Conservation (phyloP, 192 early-diverging fungal genomes). For the Linnemannia hyalina region DNA sequence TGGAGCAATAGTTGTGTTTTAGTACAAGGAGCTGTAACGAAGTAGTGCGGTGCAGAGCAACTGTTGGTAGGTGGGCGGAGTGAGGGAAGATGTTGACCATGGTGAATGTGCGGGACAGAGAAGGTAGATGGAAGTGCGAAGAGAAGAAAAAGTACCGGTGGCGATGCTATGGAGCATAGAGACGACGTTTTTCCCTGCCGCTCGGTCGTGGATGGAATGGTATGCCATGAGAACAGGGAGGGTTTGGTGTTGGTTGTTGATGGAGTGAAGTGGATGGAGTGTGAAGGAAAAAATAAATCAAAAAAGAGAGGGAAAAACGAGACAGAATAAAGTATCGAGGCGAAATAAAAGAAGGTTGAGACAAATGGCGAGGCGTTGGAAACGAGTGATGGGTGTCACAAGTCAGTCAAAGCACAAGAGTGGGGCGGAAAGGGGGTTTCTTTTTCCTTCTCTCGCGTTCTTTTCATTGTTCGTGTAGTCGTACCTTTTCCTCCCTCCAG, state of each 20-base stretch:
- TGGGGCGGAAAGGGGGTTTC: neutral
- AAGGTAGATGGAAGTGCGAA: neutral
- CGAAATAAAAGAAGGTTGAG: neutral
- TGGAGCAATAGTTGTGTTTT: no score
- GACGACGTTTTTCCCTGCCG: slow-evolving; percentile 25
- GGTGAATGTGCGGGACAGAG: neutral
- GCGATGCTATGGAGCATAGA: slow-evolving; percentile 29
- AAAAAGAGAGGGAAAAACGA: neutral
- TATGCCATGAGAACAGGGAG: slow-evolving; percentile 26
- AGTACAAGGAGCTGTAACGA: neutral
- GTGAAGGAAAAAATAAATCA: neutral
- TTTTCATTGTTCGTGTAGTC: neutral
- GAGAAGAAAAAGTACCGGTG: slow-evolving; percentile 24
- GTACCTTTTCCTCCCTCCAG: neutral
- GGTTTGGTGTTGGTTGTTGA: neutral
- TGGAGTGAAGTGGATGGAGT: neutral
- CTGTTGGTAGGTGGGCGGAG: neutral
- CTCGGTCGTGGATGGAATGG: slow-evolving; percentile 28
- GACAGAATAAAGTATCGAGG: no score
- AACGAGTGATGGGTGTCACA: no score
- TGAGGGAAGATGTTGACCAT: neutral
- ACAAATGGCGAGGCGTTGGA: neutral
- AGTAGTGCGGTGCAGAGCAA: neutral
- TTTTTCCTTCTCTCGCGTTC: neutral
- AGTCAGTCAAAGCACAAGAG: neutral